These are phyloP conservation scores for Kodamaea hsintzibuensis DNA, from an alignment of 805 yeast genomes.

Conservation along the genomic window DNA sequence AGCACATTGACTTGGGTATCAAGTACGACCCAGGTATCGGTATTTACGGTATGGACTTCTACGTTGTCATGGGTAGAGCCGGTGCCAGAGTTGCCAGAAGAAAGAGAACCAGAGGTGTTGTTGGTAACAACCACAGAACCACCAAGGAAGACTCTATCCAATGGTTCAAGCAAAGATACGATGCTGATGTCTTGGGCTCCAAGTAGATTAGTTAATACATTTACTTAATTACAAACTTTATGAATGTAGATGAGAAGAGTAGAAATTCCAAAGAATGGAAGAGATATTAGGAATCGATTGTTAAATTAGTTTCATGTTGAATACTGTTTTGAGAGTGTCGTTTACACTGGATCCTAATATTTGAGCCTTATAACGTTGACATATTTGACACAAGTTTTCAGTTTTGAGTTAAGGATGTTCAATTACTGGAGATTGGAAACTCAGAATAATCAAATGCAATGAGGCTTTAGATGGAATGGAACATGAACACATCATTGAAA, in stretches of 20 bases:
- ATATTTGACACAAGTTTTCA: too few relatives aligned
- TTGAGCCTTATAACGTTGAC: too few relatives aligned
- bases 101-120: slow-evolving; percentile 87
- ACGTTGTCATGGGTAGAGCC: slow-evolving; percentile 99
- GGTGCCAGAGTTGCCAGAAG: slow-evolving; percentile 98
- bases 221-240: slow-evolving; percentile 3
- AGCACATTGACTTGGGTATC: slow-evolving; percentile 99
- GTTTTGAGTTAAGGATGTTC: too few relatives aligned
- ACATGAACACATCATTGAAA: too few relatives aligned
- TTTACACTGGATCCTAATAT: too few relatives aligned
- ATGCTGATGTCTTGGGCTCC: slow-evolving; percentile 88
- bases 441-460: too few relatives aligned
- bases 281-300: too few relatives aligned
- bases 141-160: slow-evolving; percentile 89
- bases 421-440: too few relatives aligned
- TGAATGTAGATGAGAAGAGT: neutral
- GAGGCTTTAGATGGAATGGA: too few relatives aligned
- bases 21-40: slow-evolving; percentile 99
- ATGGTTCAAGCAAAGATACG: slow-evolving; percentile 99
- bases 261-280: too few relatives aligned
- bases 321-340: too few relatives aligned
- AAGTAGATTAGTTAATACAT: slow-evolving; percentile 47
- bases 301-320: too few relatives aligned
- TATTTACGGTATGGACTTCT: slow-evolving; percentile 99
- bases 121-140: slow-evolving; percentile 93